These are phyloP conservation scores for Psidium friedrichsthalianum DNA, from an alignment of 345 rosid genomes.

Conservation along the genomic window DNA sequence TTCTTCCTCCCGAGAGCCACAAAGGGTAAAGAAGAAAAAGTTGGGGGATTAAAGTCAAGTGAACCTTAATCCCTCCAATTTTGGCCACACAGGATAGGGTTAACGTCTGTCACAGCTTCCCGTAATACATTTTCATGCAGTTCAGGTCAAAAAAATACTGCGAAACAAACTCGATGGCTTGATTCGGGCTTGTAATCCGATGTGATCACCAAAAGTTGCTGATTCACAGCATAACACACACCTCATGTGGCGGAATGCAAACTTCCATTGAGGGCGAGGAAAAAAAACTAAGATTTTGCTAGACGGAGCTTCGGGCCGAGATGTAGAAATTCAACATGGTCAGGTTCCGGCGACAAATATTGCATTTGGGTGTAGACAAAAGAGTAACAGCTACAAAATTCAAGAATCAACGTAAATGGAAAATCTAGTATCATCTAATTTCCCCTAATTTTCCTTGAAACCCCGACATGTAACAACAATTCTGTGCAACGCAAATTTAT, in stretches of 20 bases:
- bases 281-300: neutral
- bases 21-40: neutral
- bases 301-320: neutral
- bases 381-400: neutral
- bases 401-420: neutral
- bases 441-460: neutral
- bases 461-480: neutral
- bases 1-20: neutral
- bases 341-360: neutral
- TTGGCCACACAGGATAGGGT: neutral
- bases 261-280: neutral
- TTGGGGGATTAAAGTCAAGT: neutral
- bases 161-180: neutral
- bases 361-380: neutral
- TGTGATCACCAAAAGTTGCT: neutral
- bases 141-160: neutral
- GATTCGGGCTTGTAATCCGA: neutral
- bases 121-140: neutral
- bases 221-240: neutral
- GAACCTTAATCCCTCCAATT: neutral
- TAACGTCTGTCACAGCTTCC: neutral
- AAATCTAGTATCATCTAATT: neutral
- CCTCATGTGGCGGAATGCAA: neutral
- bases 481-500: neutral
- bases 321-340: neutral